Evolutionary conservation across 441 rosid genomes (phyloP).

Genomic region (Arabidopsis hybrid): DNA sequence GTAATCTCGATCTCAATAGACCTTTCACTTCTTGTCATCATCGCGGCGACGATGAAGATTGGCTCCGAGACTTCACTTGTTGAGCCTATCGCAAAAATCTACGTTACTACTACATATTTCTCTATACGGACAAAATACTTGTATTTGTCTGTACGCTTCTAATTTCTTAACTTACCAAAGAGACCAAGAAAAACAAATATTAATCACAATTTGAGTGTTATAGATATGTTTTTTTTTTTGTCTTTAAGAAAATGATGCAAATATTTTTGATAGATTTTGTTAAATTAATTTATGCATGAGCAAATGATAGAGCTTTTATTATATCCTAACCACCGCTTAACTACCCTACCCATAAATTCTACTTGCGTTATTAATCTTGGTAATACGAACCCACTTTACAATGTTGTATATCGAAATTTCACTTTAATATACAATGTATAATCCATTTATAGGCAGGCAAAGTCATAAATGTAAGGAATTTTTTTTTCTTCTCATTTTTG

Average conservation of each 20-base stretch:
- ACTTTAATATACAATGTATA: constrained; percentile 13
- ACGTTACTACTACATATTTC: neutral
- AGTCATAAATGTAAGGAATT: constrained; percentile 8
- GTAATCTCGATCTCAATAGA: constrained; percentile 44
- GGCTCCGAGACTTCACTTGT: constrained; percentile 38
- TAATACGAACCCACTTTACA: constrained; percentile 20
- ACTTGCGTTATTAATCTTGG: constrained; percentile 17
- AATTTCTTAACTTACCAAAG: neutral
- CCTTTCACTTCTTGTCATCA: constrained; percentile 41
- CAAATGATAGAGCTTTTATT: constrained; percentile 35
- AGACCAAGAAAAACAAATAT: constrained; percentile 4
- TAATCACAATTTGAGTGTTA: neutral
- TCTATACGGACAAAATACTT: constrained; percentile 21
- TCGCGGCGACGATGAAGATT: constrained; percentile 34
- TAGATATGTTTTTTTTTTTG: neutral
- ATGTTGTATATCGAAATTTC: constrained; percentile 16
- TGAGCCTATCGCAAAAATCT: neutral
- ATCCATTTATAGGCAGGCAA: constrained; percentile 28
- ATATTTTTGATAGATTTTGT: constrained; percentile 5
- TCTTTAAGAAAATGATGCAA: neutral
- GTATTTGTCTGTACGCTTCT: constrained; percentile 30
- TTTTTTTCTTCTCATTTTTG: neutral
- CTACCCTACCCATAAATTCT: constrained; percentile 31
- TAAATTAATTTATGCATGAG: constrained; percentile 5
- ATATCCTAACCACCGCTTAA: constrained; percentile 39